phyloP scores from a whole-genome alignment of 2,329 filamentous ascomycete genomes.

The Penicillium rolfsii region DNA sequence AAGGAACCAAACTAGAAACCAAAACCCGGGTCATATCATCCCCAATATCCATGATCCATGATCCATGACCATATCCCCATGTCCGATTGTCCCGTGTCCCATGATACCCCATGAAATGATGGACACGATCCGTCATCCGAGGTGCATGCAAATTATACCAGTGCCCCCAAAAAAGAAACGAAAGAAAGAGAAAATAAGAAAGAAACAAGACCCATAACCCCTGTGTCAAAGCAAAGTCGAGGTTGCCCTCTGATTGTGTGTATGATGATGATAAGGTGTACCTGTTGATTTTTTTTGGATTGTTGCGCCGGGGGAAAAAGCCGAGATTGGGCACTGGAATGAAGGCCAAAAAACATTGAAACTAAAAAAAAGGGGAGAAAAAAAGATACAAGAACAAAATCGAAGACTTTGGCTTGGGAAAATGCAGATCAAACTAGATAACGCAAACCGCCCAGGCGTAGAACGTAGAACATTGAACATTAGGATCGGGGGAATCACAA shows the following conservation, averaged over 20 bases:
- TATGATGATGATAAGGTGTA: conserved; percentile 15
- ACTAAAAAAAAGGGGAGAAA: not conserved
- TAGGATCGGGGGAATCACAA: conserved; percentile 13
- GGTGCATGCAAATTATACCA: conserved; percentile 11
- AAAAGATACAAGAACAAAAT: conserved; percentile 1
- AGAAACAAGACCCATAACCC: conserved; percentile 9
- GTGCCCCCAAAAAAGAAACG: conserved; percentile 6
- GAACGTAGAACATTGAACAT: not conserved
- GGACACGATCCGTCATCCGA: conserved; percentile 2
- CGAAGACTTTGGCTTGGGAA: not conserved
- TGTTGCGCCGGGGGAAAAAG: not conserved
- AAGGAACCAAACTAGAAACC: not conserved
- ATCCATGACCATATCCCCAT: conserved; percentile 8
- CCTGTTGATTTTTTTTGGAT: conserved; percentile 17
- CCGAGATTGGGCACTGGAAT: conserved; percentile 1
- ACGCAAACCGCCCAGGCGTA: conserved; percentile 2
- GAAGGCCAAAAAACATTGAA: not conserved
- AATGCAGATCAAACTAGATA: conserved; percentile 1
- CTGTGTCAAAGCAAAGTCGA: conserved; percentile 25
- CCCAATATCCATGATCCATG: conserved; percentile 1
- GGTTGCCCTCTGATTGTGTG: conserved; percentile 31
- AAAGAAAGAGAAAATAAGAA: not conserved
- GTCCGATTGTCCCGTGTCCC: conserved; percentile 17
- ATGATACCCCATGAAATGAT: conserved; percentile 11
- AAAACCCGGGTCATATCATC: conserved; percentile 4